Evolutionary conservation across 2,329 filamentous ascomycete genomes (phyloP).

Genomic region (Pyrenochaeta sp.): DNA sequence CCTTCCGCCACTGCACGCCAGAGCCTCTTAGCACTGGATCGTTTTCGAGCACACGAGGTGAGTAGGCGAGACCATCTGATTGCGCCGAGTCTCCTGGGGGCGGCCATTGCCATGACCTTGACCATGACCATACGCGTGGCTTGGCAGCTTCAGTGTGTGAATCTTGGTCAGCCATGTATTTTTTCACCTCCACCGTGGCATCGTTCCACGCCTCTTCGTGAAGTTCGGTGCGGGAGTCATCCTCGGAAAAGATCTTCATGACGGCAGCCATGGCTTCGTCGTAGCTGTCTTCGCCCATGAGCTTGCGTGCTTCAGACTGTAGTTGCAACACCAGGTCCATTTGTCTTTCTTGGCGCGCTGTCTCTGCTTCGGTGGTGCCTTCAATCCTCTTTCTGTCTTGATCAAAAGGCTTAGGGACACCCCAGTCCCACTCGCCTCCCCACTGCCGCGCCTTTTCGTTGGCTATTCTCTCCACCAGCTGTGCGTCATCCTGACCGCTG

Average conservation of each 20-base stretch:
- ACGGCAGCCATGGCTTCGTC: constrained; percentile 6
- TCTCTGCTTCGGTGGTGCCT: constrained; percentile 4
- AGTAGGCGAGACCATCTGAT: constrained; percentile 52
- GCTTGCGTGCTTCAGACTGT: constrained; percentile 14
- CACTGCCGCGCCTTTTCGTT: constrained; percentile 45
- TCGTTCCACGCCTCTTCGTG: constrained; percentile 14
- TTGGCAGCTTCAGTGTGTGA: background rate
- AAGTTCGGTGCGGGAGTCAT: constrained; percentile 1
- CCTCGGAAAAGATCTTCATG: background rate
- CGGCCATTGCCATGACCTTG: constrained; percentile 31
- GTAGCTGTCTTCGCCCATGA: constrained; percentile 9
- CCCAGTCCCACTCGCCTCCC: constrained; percentile 48
- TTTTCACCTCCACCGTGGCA: background rate
- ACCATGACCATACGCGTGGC: constrained; percentile 15
- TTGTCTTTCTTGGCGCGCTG: background rate
- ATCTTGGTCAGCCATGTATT: background rate
- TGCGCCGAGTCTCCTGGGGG: constrained; percentile 16
- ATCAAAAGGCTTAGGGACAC: constrained; percentile 40
- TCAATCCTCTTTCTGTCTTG: constrained; percentile 6
- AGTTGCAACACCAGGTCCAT: constrained; percentile 6
- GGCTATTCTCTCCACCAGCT: constrained; percentile 37
- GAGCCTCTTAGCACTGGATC: constrained; percentile 49
- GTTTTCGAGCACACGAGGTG: constrained; percentile 63
- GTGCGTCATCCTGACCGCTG: constrained; percentile 12
- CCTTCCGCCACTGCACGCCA: constrained; percentile 61